Evolutionary conservation across 2,329 filamentous ascomycete species (phyloP), one percentile per base, ranked within the genome.

Genomic region (Zymoseptoria brevis): DNA sequence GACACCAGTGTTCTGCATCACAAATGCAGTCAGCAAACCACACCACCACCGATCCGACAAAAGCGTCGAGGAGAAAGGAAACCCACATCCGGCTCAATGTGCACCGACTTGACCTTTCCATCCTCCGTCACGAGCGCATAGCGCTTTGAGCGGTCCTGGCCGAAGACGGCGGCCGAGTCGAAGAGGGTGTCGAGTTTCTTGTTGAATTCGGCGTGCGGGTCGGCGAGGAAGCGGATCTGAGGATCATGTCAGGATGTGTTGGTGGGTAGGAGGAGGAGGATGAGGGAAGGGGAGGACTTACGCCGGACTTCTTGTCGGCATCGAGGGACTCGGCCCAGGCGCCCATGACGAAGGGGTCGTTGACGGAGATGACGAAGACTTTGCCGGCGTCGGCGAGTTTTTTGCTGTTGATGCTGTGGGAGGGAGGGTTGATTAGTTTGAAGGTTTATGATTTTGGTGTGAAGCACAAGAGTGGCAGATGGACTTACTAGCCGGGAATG

Each of bases 291-390:
- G 21, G n/a, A 9, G 49, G 35, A 81, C 87, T 75, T 83, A 95
- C 90, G 54, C 89, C 89, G 61, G 87, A 89, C 73, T 85, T 81
- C 67, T 83, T 83, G 5, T 81, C 78, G 9, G 90, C 88, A 74
- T 96, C 91, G 50, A 96, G 81, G 62, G 83, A 80, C 63, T 87
- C 83, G 53, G 78, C 86, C 91, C 92, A 96, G 4, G 91, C 92
- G 76, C 95, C 95, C 83, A 92, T 96, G 26, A 19, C 92, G 73
- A 96, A 96, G 19, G 91, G 84, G 73, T 97, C 93, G 73, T 97
- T 97, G 72, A 96, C 92, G 16, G 89, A 86, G 58, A 97, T 85
- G 49, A 97, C 90, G 70, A 95, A 96, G 52, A 96, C 89, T 69
- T 88, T 81, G 54, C 91, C 92, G 29, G 89, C 90, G 61, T 87